Percentiles rank a stretch among this genome's conserved stretches.
Conservation (phyloP, 306 rosid genomes). For the Cajanus cajan region DNA sequence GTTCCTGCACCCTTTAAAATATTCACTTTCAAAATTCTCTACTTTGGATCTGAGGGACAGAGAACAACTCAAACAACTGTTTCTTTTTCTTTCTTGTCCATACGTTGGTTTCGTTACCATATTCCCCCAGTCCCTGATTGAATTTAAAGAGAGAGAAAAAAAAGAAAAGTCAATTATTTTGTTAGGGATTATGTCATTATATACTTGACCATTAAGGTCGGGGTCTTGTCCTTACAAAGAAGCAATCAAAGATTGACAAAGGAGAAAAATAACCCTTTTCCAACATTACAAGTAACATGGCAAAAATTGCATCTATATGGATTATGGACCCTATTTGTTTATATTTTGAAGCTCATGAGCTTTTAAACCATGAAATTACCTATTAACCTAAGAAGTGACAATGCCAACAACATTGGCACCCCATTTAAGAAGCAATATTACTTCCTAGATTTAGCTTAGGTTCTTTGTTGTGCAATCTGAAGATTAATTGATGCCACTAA, state of each 20-base stretch:
- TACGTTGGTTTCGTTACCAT: constrained; percentile 8
- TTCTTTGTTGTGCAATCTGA: background rate
- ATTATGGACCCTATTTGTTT: constrained; percentile 3
- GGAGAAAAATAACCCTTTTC: background rate
- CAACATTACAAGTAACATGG: constrained; percentile 14
- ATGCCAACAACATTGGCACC: background rate
- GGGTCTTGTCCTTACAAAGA: constrained; percentile 12
- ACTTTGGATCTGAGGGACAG: constrained; percentile 9
- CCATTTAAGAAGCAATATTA: background rate
- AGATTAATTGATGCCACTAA: background rate
- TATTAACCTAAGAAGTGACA: background rate
- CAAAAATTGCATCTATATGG: background rate
- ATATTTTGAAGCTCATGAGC: background rate
- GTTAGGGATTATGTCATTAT: constrained; percentile 33
- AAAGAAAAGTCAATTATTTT: constrained; percentile 28
- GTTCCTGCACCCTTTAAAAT: background rate
- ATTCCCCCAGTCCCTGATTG: background rate
- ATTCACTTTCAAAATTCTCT: constrained; percentile 18
- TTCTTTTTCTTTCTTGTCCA: constrained; percentile 2
- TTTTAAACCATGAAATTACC: background rate
- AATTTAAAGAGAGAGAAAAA: background rate
- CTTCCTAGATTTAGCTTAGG: background rate
- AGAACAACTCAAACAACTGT: constrained; percentile 25
- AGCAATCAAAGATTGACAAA: constrained; percentile 23
- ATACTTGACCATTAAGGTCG: constrained; percentile 17